Evolutionary conservation across 2,329 filamentous ascomycete species (phyloP), one percentile per base, ranked within the genome.

Genomic region (Fusarium abutilonis): DNA sequence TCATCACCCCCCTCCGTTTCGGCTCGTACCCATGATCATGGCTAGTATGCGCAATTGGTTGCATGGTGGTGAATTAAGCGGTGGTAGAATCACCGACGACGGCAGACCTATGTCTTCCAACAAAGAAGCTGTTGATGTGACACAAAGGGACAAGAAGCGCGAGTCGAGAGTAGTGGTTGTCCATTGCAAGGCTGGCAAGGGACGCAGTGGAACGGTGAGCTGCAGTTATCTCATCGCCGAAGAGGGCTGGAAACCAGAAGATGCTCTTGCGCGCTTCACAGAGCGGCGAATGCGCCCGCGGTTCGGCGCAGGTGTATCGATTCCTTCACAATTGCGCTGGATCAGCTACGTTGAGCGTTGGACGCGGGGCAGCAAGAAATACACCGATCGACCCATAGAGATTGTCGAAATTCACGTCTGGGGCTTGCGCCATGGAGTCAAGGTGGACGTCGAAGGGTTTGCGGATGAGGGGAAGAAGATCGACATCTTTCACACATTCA

Each of bases 111-210:
- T 53, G n/a, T 58, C 63, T 3, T 52, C 68, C 45, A 29, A 46
- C 17, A 57, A 60, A 48, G 54, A 19, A 29, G 40, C 29, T 15
- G 52, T 40, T 29, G 71, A 50, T 52, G 63, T 70, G 6, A 60
- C 70, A 13, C 70, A 74, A 42, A 73, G 75, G 49, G 77, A 71
- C 5, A 64, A 74, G 34, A 75, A 74, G 46, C 72, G 76, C 31
- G 72, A 72, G 40, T 74, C 76, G 34, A 82, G 92, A 31, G 92
- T 98, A 0, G 89, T 89, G 0, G 93, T 98, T 7, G 92, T 98
- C 8, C 95, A 99, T 76, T 98, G 95, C 80, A 98, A 98, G 74
- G 95, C 95, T 1, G 95, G 95, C 3, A 99, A 99, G 76, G 95
- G 95, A 2, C 84, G 95, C 46, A 96, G 92, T 64, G 95, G 95